Conservation (phyloP, 768 basidiomycete genomes). For the Naganishia antarctica region DNA sequence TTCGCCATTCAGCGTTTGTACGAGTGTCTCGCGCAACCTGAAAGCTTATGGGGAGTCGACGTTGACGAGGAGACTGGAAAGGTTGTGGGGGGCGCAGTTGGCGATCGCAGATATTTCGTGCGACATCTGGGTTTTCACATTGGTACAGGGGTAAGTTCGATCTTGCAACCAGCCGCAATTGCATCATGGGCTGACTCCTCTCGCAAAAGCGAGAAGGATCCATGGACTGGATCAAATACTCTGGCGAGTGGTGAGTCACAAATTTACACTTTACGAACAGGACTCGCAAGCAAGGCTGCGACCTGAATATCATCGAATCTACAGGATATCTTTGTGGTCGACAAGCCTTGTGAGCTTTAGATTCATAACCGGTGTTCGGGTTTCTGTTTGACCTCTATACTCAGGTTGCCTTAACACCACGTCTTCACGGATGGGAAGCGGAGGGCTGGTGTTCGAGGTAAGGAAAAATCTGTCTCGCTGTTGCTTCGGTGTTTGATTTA, state of each 20-base stretch:
- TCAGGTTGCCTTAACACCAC: slow-evolving; percentile 8
- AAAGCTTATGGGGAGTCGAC: slow-evolving; percentile 23
- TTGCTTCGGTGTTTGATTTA: too few relatives aligned
- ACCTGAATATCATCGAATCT: too few relatives aligned
- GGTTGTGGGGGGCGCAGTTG: slow-evolving; percentile 13
- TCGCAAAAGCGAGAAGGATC: slow-evolving; percentile 8
- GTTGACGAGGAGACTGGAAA: slow-evolving; percentile 3
- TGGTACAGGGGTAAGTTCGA: slow-evolving; percentile 24
- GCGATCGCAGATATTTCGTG: slow-evolving; percentile 8
- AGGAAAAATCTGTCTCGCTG: too few relatives aligned
- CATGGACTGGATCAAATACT: slow-evolving; percentile 17
- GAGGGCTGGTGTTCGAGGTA: slow-evolving; percentile 29
- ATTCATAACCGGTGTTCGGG: too few relatives aligned
- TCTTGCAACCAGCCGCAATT: background rate
- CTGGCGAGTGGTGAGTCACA: slow-evolving; percentile 10
- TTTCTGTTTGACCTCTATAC: background rate
- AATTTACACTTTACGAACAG: background rate
- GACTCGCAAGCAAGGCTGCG: background rate
- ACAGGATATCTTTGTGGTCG: slow-evolving; percentile 1
- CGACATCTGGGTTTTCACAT: slow-evolving; percentile 11
- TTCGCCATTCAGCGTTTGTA: slow-evolving; percentile 19
- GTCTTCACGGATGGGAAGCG: slow-evolving; percentile 15
- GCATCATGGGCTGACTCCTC: background rate
- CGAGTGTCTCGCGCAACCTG: slow-evolving; percentile 16
- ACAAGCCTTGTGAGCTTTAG: background rate